phyloP scores from a whole-genome alignment of 306 rosid species.

The Malus asiatica region DNA sequence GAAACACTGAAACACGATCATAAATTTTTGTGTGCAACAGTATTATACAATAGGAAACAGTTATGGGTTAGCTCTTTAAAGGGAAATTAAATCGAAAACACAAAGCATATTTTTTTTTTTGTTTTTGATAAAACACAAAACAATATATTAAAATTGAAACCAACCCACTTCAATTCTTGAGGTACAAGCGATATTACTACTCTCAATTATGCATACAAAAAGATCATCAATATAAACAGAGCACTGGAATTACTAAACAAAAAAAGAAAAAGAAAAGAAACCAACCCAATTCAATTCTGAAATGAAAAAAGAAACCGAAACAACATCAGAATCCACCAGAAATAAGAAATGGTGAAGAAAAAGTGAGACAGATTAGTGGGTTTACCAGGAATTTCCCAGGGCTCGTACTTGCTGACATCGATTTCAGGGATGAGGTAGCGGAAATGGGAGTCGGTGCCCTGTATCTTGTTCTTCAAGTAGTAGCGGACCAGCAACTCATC shows the following conservation, averaged over 20 bases:
- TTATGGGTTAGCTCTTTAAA: too few relatives aligned
- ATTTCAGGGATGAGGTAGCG: conserved; percentile 26
- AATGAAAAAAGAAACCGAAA: not conserved
- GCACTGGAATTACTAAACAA: not conserved
- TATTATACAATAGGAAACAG: too few relatives aligned
- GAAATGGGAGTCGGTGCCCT: not conserved
- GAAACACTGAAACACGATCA: not conserved
- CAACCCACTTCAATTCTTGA: too few relatives aligned
- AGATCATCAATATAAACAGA: not conserved
- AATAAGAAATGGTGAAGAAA: not conserved
- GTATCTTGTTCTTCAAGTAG: conserved; percentile 36
- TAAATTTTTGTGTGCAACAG: not conserved
- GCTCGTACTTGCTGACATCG: conserved; percentile 42
- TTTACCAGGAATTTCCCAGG: conserved; percentile 45
- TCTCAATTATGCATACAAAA: not conserved
- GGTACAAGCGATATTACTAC: too few relatives aligned
- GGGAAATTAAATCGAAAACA: too few relatives aligned
- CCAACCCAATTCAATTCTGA: not conserved
- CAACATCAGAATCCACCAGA: not conserved
- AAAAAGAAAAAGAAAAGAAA: not conserved
- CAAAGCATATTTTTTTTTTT: too few relatives aligned
- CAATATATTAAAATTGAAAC: too few relatives aligned
- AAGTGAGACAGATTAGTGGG: not conserved
- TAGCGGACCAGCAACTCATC: conserved; percentile 43
- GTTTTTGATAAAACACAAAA: too few relatives aligned